Base-by-base conservation (phyloP, 805 yeast species). In the Hagleromyces aurorensis region DNA sequence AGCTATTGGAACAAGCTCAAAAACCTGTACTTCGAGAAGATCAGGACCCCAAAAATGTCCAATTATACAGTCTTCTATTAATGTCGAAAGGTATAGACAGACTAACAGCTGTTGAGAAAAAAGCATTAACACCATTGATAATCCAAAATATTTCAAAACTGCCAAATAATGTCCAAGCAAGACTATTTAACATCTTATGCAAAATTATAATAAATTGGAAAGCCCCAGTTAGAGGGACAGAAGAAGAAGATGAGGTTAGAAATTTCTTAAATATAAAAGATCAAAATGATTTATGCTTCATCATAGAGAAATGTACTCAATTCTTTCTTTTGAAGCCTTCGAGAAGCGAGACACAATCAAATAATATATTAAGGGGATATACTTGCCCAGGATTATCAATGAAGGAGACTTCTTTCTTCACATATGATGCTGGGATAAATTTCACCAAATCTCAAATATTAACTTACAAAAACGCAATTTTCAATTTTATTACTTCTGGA, bases 31-130 rank as follows among this genome's bases (percentile, higher is more conserved):
- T 67, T 16, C 54, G 70, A 0, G 29, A 36, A 1, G 62, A 53
- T 12, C 46, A 57, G 3, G 76, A 72, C 38, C 48, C 70, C 6
- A 52, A 70, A 0, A 57, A 66, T 10, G 83, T 78, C 2, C 65
- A 73, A 34, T 52, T 77, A 6, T 80, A 78, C 52, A 68, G 79
- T 13, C 59, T 84, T 33, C 47, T 82, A 22, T 78, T 83, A 38
- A 62, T 78, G 1, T 70, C 87, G 1, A 75, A 71, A 51, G 89
- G 83, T 6, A 50, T 83, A 10, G 78, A 75, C 21, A 57, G 89
- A 30, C 41, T 79, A 29, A 23, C 51, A 2, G 34, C 37, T 1
- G 70, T 61, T 4, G 61, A 65, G 31, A 46, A 42, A 29, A 42
- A 36, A 1, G 48, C 41, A 4, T 47, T 78, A 20, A 46, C 78